Evolutionary conservation across 1,284 basidiomycete species (phyloP), one percentile per base, ranked within the genome.

Genomic region (Neolentinus lepideus): DNA sequence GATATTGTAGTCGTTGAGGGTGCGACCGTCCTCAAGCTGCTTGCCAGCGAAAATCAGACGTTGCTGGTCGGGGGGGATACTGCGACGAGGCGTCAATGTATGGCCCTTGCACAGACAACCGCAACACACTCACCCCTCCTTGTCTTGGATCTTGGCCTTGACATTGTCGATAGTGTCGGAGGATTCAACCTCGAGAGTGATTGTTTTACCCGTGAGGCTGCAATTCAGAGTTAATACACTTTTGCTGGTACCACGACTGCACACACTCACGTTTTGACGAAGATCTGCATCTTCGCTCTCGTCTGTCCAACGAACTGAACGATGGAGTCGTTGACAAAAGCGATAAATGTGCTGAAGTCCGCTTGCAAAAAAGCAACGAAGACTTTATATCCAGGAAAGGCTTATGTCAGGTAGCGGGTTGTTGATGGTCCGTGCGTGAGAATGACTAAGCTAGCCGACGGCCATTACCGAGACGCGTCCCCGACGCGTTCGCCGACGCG

Each of bases 121-220:
- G 31, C 47, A n/a, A 48, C 12, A 31, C 29, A 33, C 31, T 26
- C 6, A 92, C 85, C 92, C 92, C 74, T 94, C 92, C 81, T 94
- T 94, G 79, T 94, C 92, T 71, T 94, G 92, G 68, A 95, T 95
- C 76, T 95, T 95, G 71, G 90, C 83, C 80, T 95, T 94, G 77
- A 95, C 93, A 83, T 96, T 96, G 81, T 98, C 94, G 76, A 97
- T 95, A 61, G 94, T 95, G 79, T 96, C 93, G 59, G 90, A 93
- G 61, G 92, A 94, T 76, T 96, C 93, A 62, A 96, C 94, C 82
- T 97, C 94, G 71, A 96, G 90, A 67, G 94, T 96, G 81, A 97
- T 96, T 63, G 94, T 97, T 82, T 98, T 98, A 73, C 96, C 95
- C 80, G 95, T 98, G 64, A 98, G 91, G 83, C 91, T 94, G 67